Evolutionary conservation across 1,139 yeast genomes (phyloP).

Genomic region (Zygoascus sp.): DNA sequence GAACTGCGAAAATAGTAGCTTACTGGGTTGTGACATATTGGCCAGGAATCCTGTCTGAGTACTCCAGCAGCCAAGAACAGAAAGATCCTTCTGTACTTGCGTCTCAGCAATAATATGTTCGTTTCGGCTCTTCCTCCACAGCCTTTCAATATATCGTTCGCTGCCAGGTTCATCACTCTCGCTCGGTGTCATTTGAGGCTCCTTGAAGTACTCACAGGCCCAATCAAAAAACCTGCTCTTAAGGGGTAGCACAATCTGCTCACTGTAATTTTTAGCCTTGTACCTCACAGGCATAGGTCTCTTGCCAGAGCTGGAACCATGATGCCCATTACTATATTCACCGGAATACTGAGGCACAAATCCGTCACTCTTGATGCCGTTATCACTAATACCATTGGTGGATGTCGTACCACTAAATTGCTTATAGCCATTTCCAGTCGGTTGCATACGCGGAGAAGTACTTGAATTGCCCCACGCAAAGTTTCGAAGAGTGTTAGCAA

Average conservation of each 20-base stretch:
- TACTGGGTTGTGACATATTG: conserved; percentile 74
- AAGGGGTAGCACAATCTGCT: conserved; percentile 42
- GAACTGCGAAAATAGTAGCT: conserved; percentile 80
- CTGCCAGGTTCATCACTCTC: conserved; percentile 95
- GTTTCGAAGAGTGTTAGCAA: conserved; percentile 35
- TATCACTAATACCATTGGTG: conserved; percentile 24
- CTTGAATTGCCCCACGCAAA: conserved; percentile 32
- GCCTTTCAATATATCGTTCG: conserved; percentile 70
- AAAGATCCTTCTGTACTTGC: conserved; percentile 80
- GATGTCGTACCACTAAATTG: background rate
- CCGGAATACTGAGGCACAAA: background rate
- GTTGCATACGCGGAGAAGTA: conserved; percentile 12
- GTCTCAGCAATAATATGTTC: conserved; percentile 83
- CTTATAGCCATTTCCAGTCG: background rate
- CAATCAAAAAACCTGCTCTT: conserved; percentile 80
- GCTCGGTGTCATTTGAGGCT: conserved; percentile 85
- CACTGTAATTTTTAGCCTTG: conserved; percentile 18
- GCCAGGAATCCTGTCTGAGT: conserved; percentile 57
- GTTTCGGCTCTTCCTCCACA: conserved; percentile 89
- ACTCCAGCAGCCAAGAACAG: conserved; percentile 85
- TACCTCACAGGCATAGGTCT: conserved; percentile 33
- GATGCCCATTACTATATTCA: too few relatives aligned
- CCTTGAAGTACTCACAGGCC: conserved; percentile 89
- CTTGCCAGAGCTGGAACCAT: conserved; percentile 28
- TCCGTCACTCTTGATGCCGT: conserved; percentile 14